Conservation (phyloP, 2,329 filamentous ascomycete species). For the Periconia sp. region DNA sequence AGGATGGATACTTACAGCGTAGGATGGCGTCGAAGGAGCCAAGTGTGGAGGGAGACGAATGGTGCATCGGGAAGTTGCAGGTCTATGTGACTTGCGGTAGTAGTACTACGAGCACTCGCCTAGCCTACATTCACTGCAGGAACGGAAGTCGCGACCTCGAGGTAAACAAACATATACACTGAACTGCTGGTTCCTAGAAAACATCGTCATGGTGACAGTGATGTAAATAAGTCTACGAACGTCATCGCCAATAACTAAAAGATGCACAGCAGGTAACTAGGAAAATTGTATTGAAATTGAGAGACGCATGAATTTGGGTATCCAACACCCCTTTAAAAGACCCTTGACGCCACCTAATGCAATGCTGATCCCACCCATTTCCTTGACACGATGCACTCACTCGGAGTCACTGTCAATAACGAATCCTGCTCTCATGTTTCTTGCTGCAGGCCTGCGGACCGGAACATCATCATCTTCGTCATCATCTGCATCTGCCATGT, state of each 20-base stretch:
- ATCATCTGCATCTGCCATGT: slow-evolving; percentile 35
- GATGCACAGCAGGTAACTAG: background rate
- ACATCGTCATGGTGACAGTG: too few relatives aligned
- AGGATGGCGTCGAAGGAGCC: background rate
- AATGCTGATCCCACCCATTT: background rate
- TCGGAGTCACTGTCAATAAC: slow-evolving; percentile 54
- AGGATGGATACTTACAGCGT: slow-evolving; percentile 12
- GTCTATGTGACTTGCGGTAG: too few relatives aligned
- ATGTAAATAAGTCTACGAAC: too few relatives aligned
- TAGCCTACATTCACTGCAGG: too few relatives aligned
- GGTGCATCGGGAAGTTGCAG: too few relatives aligned
- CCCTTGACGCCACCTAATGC: slow-evolving; percentile 25
- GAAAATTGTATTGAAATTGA: too few relatives aligned
- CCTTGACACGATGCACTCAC: slow-evolving; percentile 2
- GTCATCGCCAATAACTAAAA: background rate
- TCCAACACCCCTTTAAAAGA: slow-evolving; percentile 22
- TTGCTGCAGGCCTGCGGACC: slow-evolving; percentile 41
- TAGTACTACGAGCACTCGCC: too few relatives aligned
- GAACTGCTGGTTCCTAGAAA: too few relatives aligned
- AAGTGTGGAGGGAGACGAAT: too few relatives aligned
- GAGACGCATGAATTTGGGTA: slow-evolving; percentile 27
- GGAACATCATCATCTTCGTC: slow-evolving; percentile 52
- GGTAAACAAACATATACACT: too few relatives aligned
- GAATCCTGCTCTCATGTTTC: slow-evolving; percentile 50
- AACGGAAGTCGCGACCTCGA: slow-evolving; percentile 3